A percentile compares a stretch with the other conserved stretches of the same genome.
Conservation (phyloP, 345 rosid genomes). For the Clausena lansium region DNA sequence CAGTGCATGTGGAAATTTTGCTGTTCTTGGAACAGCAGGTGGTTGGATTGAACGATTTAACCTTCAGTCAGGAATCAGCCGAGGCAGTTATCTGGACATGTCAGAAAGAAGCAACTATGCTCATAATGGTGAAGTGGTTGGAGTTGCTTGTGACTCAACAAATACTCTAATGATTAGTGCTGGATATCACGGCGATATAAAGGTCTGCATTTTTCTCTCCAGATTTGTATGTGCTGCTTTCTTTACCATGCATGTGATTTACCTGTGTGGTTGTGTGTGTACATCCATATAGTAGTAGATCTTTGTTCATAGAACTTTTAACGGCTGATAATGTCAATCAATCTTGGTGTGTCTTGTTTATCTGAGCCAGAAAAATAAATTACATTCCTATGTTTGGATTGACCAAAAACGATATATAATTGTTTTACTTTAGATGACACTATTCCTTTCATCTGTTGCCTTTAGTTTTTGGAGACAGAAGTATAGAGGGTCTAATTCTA, state of each 20-base stretch:
- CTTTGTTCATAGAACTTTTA: not conserved
- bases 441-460: not conserved
- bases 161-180: constrained; percentile 91
- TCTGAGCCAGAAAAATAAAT: not conserved
- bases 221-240: not conserved
- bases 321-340: not conserved
- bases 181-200: constrained; percentile 84
- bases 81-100: constrained; percentile 75
- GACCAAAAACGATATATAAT: not conserved
- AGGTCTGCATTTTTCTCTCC: constrained; percentile 42
- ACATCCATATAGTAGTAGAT: not conserved
- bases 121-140: constrained; percentile 80
- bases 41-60: constrained; percentile 97
- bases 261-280: not conserved
- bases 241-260: not conserved
- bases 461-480: not conserved
- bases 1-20: constrained; percentile 97
- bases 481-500: not conserved
- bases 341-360: not conserved
- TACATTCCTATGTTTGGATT: not conserved
- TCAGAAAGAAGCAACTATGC: constrained; percentile 54
- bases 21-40: constrained; percentile 82
- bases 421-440: not conserved
- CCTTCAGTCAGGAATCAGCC: constrained; percentile 92
- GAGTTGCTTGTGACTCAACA: constrained; percentile 94